Evolutionary conservation across 805 yeast species (phyloP).

Genomic region (Ogataea ramenticola): DNA sequence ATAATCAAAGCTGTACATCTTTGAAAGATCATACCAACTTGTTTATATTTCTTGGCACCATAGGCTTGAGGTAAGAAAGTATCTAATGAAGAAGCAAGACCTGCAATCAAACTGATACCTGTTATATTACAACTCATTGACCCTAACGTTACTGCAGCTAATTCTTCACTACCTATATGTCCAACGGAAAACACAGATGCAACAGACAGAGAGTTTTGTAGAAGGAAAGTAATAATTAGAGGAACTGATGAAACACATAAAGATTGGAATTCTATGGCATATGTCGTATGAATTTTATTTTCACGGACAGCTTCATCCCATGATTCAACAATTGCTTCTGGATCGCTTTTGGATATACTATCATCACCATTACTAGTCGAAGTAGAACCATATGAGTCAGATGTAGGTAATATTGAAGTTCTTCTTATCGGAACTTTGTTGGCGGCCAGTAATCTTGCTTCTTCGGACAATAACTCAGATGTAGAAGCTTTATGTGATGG

Average conservation of each 20-base stretch:
- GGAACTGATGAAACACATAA: slow-evolving; percentile 38
- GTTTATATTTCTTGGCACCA: slow-evolving; percentile 43
- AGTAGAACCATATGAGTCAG: slow-evolving; percentile 3
- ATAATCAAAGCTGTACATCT: slow-evolving; percentile 42
- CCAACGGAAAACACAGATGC: slow-evolving; percentile 51
- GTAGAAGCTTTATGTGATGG: neutral
- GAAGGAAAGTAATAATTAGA: slow-evolving; percentile 43
- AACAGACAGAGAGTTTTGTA: slow-evolving; percentile 46
- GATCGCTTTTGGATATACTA: slow-evolving; percentile 8
- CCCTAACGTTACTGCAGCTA: slow-evolving; percentile 54
- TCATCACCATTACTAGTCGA: neutral
- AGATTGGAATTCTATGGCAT: slow-evolving; percentile 14
- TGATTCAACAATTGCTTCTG: slow-evolving; percentile 20
- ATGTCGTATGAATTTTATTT: slow-evolving; percentile 4
- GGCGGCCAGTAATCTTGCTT: slow-evolving; percentile 20
- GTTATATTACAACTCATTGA: slow-evolving; percentile 51
- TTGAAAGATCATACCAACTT: slow-evolving; percentile 45
- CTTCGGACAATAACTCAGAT: slow-evolving; percentile 16
- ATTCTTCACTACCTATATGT: slow-evolving; percentile 49
- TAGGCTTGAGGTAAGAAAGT: slow-evolving; percentile 56
- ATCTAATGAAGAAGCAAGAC: slow-evolving; percentile 50
- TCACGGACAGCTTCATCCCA: slow-evolving; percentile 25
- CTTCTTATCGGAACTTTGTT: slow-evolving; percentile 21
- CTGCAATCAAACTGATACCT: slow-evolving; percentile 49
- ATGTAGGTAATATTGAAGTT: neutral